Conservation (phyloP, 331 rosid species). For the Quercus tomentella region DNA sequence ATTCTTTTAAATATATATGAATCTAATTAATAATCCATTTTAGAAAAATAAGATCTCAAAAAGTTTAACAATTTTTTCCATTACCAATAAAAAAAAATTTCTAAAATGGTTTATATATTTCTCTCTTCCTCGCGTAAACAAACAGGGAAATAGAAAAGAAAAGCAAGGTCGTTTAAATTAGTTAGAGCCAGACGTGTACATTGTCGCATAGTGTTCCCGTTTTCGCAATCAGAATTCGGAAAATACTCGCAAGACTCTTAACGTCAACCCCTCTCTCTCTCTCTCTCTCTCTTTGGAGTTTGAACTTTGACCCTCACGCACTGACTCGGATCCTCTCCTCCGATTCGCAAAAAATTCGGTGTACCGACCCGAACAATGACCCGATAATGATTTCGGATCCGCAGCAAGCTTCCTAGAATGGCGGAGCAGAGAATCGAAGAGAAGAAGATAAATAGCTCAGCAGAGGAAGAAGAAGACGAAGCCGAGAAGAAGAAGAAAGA, state of each 20-base stretch:
- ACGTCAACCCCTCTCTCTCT: background rate
- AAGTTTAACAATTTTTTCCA: fast-evolving
- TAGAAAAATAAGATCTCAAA: too few species aligned
- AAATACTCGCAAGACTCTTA: background rate
- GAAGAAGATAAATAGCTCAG: slow-evolving; percentile 18
- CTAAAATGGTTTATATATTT: too few species aligned
- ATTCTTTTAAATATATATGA: too few species aligned
- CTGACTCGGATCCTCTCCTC: background rate
- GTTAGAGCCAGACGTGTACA: too few species aligned
- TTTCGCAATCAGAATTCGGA: background rate
- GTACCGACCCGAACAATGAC: slow-evolving; percentile 25
- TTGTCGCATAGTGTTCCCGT: background rate
- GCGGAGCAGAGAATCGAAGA: slow-evolving; percentile 43
- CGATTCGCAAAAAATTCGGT: slow-evolving; percentile 27
- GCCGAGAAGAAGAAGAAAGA: background rate
- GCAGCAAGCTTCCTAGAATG: slow-evolving; percentile 20
- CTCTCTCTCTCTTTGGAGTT: background rate
- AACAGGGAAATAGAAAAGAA: background rate
- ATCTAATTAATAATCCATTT: fast-evolving
- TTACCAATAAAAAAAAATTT: too few species aligned
- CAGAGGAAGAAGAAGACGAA: slow-evolving; percentile 5
- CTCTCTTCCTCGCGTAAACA: too few species aligned
- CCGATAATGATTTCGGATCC: slow-evolving; percentile 21
- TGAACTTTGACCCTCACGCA: background rate
- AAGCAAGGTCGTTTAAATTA: background rate